Percentiles rank a stretch among this genome's conserved stretches.
Conservation (phyloP, 129 eudicot species). For the Silybum marianum region DNA sequence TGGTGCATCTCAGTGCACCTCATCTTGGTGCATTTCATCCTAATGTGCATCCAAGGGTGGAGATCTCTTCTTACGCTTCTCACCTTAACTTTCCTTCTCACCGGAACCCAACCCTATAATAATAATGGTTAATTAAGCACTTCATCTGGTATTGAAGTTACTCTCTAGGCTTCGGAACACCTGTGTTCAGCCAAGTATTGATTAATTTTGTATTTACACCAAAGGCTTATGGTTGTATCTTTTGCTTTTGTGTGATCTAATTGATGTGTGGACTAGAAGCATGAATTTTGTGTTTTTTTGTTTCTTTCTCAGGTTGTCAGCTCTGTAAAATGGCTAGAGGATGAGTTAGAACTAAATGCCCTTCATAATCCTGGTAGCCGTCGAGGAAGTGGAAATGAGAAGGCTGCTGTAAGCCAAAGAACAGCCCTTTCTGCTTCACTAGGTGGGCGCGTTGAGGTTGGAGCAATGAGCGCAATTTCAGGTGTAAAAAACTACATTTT, state of each 20-base stretch:
- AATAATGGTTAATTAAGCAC: not conserved
- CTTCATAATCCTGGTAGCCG: constrained; percentile 99
- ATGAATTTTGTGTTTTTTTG: not conserved
- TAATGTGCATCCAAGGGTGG: too few species aligned
- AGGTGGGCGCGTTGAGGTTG: constrained; percentile 93
- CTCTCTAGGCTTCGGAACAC: not conserved
- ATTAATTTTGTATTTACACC: not conserved
- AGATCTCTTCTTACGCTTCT: too few species aligned
- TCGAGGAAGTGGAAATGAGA: constrained; percentile 93
- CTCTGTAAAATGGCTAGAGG: constrained; percentile 99
- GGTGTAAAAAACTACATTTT: constrained; percentile 37
- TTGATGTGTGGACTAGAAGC: not conserved
- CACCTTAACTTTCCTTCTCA: too few species aligned
- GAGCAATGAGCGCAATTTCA: constrained; percentile 94
- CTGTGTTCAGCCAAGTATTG: not conserved
- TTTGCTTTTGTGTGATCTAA: not conserved
- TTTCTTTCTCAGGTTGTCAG: constrained; percentile 75
- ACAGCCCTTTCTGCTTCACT: constrained; percentile 96
- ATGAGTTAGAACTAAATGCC: constrained; percentile 98
- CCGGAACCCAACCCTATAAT: not conserved
- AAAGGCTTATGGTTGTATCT: constrained; percentile 4
- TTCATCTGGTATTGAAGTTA: not conserved
- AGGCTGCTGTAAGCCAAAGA: constrained; percentile 91
- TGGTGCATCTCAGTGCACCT: too few species aligned
- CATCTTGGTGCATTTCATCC: too few species aligned